Base-by-base conservation (phyloP, 2,329 filamentous ascomycete species). In the Periconia sp. region DNA sequence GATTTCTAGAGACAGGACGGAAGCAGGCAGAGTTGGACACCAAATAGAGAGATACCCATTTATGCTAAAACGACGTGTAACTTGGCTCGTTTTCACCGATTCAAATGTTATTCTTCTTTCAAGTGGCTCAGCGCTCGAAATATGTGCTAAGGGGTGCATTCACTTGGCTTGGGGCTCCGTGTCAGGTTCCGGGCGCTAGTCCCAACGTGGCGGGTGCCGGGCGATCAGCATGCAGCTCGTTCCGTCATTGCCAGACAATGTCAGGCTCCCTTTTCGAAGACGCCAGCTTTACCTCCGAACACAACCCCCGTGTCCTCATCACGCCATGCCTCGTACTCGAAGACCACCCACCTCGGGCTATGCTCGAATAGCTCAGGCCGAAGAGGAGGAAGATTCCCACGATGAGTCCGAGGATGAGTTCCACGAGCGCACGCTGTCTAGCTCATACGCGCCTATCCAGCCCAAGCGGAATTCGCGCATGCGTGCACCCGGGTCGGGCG, bases 301-400 rank as follows among this genome's bases (percentile, higher is more conserved):
- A 26, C 21, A 38, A 29, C 34, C 40, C 19, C 43, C 33, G 19
- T 17, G 33, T 33, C 37, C 46, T 26, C 17, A 12, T 11, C 22
- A n/a, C n/a, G 48, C 43, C 21, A 71, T 71, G 68, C 52, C 67
- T 3, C 64, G 58, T 40, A 40, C 46, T 11, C 58, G 63, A 40
- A 45, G 74, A 44, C 74, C 75, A 11, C 66, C 73, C 5, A 76
- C 70, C 12, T 78, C 76, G 10, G 76, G 76, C 36, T 79, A 79
- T 52, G 76, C 75, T 31, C 72, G 75, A 33, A 77, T 79, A 53
- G 75, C 75, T n/a, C 76, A 78, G 56, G 75, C 74, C 31, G 76
- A 78, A 50, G 74, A 78, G 52, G 76, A 78, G 36, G 74, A 76
- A 33, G 65, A 71, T 37, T 58, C 62, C 29, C 51, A 63, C 36